Conservation (phyloP, 2,329 filamentous ascomycete species). For the Rhynchosporium agropyri region DNA sequence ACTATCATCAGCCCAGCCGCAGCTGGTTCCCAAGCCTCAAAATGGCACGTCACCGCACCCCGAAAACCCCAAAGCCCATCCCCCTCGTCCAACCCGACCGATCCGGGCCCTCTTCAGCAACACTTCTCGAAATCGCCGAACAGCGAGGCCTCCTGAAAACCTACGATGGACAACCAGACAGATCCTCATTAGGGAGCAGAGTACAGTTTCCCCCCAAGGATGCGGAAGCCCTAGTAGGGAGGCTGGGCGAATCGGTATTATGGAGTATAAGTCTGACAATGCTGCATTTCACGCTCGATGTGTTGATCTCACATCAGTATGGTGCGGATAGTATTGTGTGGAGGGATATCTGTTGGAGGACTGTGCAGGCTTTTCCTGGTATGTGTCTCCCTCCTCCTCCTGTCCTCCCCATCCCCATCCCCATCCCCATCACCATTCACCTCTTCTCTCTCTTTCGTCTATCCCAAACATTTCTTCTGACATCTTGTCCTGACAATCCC, state of each 20-base stretch:
- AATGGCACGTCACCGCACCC: conserved; percentile 55
- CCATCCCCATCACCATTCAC: no score
- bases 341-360: conserved; percentile 54
- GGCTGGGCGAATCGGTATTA: conserved; percentile 52
- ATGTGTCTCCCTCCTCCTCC: conserved; percentile 24
- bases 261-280: conserved; percentile 67
- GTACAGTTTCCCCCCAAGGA: conserved; percentile 23
- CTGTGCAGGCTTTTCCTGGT: conserved; percentile 57
- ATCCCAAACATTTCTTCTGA: no score
- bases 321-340: conserved; percentile 64
- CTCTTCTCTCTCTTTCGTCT: no score
- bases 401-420: not conserved
- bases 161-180: conserved; percentile 12
- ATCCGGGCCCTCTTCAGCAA: conserved; percentile 62
- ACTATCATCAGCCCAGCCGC: not conserved
- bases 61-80: conserved; percentile 50
- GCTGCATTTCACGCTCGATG: conserved; percentile 77
- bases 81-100: conserved; percentile 72
- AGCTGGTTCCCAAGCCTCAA: not conserved
- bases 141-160: conserved; percentile 55
- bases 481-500: conserved; percentile 5
- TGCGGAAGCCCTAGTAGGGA: conserved; percentile 34
- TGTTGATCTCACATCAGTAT: conserved; percentile 79
- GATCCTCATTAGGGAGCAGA: not conserved
- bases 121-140: conserved; percentile 72